phyloP scores from a whole-genome alignment of 2,329 filamentous ascomycete genomes.

The Colletotrichum noveboracense region DNA sequence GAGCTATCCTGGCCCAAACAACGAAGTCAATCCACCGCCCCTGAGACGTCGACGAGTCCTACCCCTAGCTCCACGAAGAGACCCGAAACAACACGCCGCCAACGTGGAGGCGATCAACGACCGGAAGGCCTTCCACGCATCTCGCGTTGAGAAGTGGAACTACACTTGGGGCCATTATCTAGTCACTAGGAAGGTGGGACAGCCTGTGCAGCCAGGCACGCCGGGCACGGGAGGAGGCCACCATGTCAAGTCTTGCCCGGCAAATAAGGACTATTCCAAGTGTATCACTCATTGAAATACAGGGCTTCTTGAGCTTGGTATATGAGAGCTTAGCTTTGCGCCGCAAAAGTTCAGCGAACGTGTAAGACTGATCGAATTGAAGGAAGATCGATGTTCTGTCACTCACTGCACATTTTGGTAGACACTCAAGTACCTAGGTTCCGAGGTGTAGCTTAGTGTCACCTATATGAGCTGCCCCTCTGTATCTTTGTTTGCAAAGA shows the following conservation, averaged over 20 bases:
- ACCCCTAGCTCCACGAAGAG: background rate
- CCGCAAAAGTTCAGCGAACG: fast-evolving
- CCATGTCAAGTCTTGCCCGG: background rate
- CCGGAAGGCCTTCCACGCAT: background rate
- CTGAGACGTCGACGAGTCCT: background rate
- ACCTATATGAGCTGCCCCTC: fast-evolving
- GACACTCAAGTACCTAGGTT: background rate
- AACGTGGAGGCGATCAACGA: background rate
- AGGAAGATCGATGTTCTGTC: fast-evolving
- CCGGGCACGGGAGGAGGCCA: background rate
- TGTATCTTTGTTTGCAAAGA: fast-evolving
- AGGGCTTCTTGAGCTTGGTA: background rate
- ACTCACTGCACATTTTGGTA: fast-evolving
- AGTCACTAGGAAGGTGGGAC: fast-evolving
- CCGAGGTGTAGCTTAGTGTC: background rate
- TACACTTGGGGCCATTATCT: background rate
- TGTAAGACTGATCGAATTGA: fast-evolving
- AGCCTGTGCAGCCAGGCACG: background rate
- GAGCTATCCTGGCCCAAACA: background rate
- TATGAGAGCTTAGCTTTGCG: background rate
- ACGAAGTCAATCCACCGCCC: background rate
- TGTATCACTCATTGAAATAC: background rate
- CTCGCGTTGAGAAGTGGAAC: background rate
- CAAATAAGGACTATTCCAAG: background rate
- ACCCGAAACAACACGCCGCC: background rate